phyloP scores from a whole-genome alignment of 2,329 filamentous ascomycete species.

The Sordariomycetes sp. region DNA sequence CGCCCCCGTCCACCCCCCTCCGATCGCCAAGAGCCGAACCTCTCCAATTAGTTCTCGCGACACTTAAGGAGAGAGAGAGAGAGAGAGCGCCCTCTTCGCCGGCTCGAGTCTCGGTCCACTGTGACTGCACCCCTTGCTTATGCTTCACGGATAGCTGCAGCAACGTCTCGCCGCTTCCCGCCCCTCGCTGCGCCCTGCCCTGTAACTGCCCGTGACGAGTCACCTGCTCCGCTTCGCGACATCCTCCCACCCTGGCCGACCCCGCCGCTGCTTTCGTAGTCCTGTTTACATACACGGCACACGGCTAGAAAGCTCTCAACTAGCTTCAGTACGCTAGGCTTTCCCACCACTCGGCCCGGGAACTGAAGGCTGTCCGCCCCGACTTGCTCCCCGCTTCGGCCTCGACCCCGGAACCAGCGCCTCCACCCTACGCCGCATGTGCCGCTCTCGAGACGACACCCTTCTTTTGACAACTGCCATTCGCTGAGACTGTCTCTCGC shows the following conservation, averaged over 20 bases:
- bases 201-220: background rate
- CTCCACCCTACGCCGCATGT: background rate
- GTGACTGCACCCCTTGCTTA: constrained; percentile 8
- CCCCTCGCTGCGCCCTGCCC: background rate
- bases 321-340: background rate
- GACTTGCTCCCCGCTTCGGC: background rate
- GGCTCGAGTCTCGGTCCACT: background rate
- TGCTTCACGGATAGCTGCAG: constrained; percentile 14
- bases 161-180: background rate
- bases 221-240: background rate
- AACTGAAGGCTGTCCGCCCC: background rate
- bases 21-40: background rate
- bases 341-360: background rate
- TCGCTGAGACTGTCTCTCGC: background rate
- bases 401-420: background rate
- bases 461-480: background rate
- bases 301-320: background rate
- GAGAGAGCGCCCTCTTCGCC: background rate
- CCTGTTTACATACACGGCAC: no score
- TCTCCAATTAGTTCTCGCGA: background rate
- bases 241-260: background rate
- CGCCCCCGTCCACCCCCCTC: background rate
- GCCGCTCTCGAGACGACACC: background rate
- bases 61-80: background rate
- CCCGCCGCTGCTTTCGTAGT: background rate